phyloP scores from a whole-genome alignment of 345 rosid genomes.

The Eucalyptus lansdowneana region DNA sequence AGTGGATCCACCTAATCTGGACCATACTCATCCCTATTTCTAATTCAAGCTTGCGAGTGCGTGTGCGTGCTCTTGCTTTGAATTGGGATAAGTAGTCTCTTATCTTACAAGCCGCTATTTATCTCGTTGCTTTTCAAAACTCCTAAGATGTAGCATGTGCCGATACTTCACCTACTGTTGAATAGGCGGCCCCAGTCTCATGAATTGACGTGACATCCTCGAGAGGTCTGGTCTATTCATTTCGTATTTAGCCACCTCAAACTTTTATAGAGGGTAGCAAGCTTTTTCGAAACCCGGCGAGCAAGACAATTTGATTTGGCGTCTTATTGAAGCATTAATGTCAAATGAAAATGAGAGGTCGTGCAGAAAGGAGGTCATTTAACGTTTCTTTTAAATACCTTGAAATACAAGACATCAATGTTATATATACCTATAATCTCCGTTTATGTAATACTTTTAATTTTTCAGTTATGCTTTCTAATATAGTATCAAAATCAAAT shows the following conservation, averaged over 20 bases:
- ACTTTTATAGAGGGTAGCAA: background rate
- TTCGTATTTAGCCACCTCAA: background rate
- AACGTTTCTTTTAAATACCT: background rate
- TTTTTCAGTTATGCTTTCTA: background rate
- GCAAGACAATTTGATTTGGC: background rate
- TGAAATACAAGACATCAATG: too few relatives aligned
- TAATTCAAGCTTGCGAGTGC: too few relatives aligned
- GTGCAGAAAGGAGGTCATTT: background rate
- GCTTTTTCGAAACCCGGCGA: background rate
- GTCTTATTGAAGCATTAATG: background rate
- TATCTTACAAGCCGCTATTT: background rate
- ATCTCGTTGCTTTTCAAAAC: background rate
- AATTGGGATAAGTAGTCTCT: background rate
- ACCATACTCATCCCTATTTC: too few relatives aligned
- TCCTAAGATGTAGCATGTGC: background rate
- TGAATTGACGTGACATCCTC: background rate
- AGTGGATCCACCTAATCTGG: too few relatives aligned
- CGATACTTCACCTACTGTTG: background rate
- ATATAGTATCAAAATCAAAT: too few relatives aligned
- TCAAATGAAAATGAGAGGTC: background rate
- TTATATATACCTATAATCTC: background rate
- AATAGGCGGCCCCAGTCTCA: background rate
- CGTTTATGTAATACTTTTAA: too few relatives aligned
- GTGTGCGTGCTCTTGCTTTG: background rate
- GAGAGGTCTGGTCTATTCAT: background rate